Evolutionary conservation across 2,329 filamentous ascomycete genomes (phyloP).

Genomic region (Akanthomyces dipterigenus): DNA sequence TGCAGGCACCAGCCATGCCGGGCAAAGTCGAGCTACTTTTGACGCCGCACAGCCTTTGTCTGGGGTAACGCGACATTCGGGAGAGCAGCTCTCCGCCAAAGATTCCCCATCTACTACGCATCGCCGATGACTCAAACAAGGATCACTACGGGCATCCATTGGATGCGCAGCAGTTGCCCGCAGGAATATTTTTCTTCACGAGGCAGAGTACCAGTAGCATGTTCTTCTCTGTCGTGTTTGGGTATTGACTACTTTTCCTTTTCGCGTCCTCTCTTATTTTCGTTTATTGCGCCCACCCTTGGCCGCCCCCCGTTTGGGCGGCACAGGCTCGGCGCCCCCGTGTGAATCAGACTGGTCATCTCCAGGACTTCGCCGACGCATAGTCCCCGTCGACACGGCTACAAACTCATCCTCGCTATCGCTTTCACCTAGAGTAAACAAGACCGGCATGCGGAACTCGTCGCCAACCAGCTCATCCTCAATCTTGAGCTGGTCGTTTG

Average conservation of each 20-base stretch:
- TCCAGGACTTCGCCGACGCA: slow-evolving; percentile 77
- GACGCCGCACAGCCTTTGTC: background rate
- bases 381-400: slow-evolving; percentile 66
- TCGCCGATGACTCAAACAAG: slow-evolving; percentile 18
- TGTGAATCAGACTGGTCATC: slow-evolving; percentile 56
- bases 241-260: slow-evolving; percentile 1
- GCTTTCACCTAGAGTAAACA: slow-evolving; percentile 88
- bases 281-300: slow-evolving; percentile 37
- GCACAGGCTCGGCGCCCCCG: slow-evolving; percentile 42
- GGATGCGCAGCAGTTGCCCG: background rate
- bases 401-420: slow-evolving; percentile 90
- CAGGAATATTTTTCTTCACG: background rate
- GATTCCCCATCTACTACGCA: background rate
- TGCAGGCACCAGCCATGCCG: background rate
- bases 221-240: too few species aligned
- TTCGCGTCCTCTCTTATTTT: slow-evolving; percentile 20
- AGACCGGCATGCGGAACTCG: slow-evolving; percentile 83
- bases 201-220: too few species aligned
- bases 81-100: background rate
- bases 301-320: slow-evolving; percentile 32
- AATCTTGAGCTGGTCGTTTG: slow-evolving; percentile 59
- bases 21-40: slow-evolving; percentile 2
- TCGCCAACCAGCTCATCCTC: slow-evolving; percentile 45
- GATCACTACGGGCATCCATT: background rate
- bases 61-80: slow-evolving; percentile 7